Percentiles rank a stretch among this genome's conserved stretches.
These are phyloP conservation scores for Geosmithia morbida DNA, from an alignment of 2,329 filamentous ascomycete species.

Conservation along the genomic window DNA sequence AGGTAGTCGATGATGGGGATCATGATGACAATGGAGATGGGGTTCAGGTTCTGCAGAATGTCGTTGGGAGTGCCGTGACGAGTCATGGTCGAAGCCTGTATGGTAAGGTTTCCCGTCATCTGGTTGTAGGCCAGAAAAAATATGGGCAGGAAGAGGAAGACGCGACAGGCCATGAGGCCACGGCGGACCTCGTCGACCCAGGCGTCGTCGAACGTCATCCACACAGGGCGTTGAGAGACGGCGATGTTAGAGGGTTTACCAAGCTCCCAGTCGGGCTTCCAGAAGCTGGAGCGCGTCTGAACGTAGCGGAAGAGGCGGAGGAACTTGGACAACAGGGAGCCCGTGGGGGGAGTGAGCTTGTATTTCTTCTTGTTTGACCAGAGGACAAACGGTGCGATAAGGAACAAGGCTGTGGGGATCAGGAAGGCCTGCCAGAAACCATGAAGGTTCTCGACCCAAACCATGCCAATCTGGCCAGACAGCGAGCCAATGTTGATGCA, in stretches of 20 bases:
- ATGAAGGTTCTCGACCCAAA: slow-evolving; percentile 61
- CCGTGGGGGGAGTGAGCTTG: slow-evolving; percentile 48
- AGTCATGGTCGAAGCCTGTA: slow-evolving; percentile 51
- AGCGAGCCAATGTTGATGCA: slow-evolving; percentile 53
- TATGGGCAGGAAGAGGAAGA: slow-evolving; percentile 57
- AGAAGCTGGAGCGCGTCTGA: slow-evolving; percentile 50
- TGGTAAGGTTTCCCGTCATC: slow-evolving; percentile 44
- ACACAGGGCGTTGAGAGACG: slow-evolving; percentile 39
- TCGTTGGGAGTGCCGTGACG: slow-evolving; percentile 65
- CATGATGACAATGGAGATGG: slow-evolving; percentile 61
- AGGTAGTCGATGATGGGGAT: slow-evolving; percentile 57
- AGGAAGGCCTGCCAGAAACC: slow-evolving; percentile 63
- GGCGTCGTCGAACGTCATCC: slow-evolving; percentile 74
- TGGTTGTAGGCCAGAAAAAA: slow-evolving; percentile 47
- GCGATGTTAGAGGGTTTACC: slow-evolving; percentile 53
- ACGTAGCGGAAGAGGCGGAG: slow-evolving; percentile 44
- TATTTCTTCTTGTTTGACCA: slow-evolving; percentile 47
- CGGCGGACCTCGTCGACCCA: slow-evolving; percentile 70
- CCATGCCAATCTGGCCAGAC: slow-evolving; percentile 44
- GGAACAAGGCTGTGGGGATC: slow-evolving; percentile 52
- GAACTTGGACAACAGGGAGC: slow-evolving; percentile 57
- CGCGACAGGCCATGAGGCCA: slow-evolving; percentile 53
- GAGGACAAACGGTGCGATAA: slow-evolving; percentile 46
- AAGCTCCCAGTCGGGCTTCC: slow-evolving; percentile 51
- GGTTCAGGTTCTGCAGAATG: slow-evolving; percentile 61